Evolutionary conservation across 768 basidiomycete genomes (phyloP).

Genomic region (Kwoniella europaea): DNA sequence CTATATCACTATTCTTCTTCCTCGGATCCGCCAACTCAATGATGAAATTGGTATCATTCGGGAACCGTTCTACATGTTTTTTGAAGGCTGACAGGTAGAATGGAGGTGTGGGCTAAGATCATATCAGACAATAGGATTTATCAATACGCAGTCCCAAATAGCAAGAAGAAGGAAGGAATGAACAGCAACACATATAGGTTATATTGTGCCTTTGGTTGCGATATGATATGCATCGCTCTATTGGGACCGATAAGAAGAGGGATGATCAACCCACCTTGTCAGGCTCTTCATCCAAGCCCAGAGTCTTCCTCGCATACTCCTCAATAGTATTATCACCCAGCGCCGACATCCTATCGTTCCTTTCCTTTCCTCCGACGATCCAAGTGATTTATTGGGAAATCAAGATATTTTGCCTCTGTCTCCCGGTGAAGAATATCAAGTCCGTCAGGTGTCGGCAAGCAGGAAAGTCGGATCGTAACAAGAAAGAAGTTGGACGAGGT

Average conservation of each 20-base stretch:
- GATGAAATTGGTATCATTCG: slow-evolving; percentile 37
- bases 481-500: not conserved
- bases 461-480: too few species aligned
- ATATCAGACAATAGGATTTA: not conserved
- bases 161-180: slow-evolving; percentile 2
- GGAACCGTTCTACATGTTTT: slow-evolving; percentile 3
- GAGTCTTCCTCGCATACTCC: slow-evolving; percentile 58
- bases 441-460: too few species aligned
- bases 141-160: too few species aligned
- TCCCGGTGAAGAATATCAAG: too few species aligned
- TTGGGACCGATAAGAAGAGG: not conserved
- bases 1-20: slow-evolving; percentile 17
- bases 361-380: not conserved
- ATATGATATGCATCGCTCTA: not conserved
- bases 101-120: not conserved
- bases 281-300: slow-evolving; percentile 35
- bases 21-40: slow-evolving; percentile 35
- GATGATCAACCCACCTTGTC: slow-evolving; percentile 23
- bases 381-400: too few species aligned
- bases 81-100: slow-evolving; percentile 14
- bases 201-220: not conserved
- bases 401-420: too few species aligned
- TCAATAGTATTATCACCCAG: slow-evolving; percentile 4
- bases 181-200: too few species aligned
- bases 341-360: not conserved